Evolutionary conservation across 768 basidiomycete genomes (phyloP).

Genomic region (Boletus vinaceobasis): DNA sequence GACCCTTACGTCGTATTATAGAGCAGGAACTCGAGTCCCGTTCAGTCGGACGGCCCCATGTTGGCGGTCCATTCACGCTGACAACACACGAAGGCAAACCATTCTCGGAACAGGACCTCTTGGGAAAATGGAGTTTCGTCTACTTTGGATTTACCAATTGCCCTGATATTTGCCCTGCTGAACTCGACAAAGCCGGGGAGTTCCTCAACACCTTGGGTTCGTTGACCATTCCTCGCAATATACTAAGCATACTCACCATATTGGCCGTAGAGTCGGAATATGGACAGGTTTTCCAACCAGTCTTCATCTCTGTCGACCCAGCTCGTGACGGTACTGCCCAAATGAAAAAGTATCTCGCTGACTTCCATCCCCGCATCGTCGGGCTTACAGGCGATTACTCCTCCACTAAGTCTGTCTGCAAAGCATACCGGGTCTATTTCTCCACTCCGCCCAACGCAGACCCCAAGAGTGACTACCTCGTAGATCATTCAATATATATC

Average conservation of each 20-base stretch:
- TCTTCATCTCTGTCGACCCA: constrained; percentile 97
- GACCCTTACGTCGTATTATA: constrained; percentile 25
- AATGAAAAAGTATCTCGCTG: constrained; percentile 63
- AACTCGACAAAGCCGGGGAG: constrained; percentile 89
- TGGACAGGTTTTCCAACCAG: constrained; percentile 73
- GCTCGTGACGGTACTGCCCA: constrained; percentile 73
- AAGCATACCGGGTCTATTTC: constrained; percentile 97
- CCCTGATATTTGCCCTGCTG: constrained; percentile 97
- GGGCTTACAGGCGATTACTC: constrained; percentile 88
- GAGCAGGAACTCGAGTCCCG: constrained; percentile 72
- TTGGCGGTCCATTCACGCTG: constrained; percentile 89
- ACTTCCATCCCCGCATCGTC: constrained; percentile 89
- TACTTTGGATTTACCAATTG: constrained; percentile 99
- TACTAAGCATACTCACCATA: constrained; percentile 7
- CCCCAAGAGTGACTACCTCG: constrained; percentile 90
- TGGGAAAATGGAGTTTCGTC: constrained; percentile 87
- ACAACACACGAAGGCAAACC: constrained; percentile 58
- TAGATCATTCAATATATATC: constrained; percentile 95
- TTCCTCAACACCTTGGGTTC: constrained; percentile 72
- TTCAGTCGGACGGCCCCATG: constrained; percentile 77
- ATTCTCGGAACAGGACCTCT: constrained; percentile 80
- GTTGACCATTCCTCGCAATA: constrained; percentile 18
- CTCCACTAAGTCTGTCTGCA: constrained; percentile 83
- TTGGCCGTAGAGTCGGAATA: constrained; percentile 55
- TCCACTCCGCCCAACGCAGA: constrained; percentile 89